A percentile compares a stretch with the other conserved stretches of the same genome.
Evolutionary conservation across 2,329 filamentous ascomycete genomes (phyloP).

Genomic region (Tothia fuscella): DNA sequence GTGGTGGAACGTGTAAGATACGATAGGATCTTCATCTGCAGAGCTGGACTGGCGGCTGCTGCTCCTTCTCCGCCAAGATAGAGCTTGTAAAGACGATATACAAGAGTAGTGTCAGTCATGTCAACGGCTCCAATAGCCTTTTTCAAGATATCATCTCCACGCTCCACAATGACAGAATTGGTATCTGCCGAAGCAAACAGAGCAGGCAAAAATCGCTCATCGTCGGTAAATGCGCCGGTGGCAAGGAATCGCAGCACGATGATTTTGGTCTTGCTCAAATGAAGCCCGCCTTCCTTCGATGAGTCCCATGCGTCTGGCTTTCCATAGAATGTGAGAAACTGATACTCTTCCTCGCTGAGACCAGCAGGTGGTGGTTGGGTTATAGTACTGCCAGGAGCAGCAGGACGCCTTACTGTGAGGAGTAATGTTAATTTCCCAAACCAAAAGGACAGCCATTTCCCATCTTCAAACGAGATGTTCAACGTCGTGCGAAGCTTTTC

Average conservation of each 20-base stretch:
- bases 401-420: constrained; percentile 26
- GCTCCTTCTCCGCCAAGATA: constrained; percentile 50
- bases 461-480: constrained; percentile 58
- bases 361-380: constrained; percentile 51
- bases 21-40: constrained; percentile 65
- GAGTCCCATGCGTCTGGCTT: constrained; percentile 61
- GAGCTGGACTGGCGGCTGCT: constrained; percentile 31
- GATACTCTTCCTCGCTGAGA: constrained; percentile 52
- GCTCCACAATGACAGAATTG: constrained; percentile 67
- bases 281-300: constrained; percentile 46
- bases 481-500: constrained; percentile 51
- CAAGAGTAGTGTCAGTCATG: constrained; percentile 54
- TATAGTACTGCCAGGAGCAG: constrained; percentile 29
- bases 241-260: constrained; percentile 60
- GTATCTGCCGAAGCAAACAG: constrained; percentile 72
- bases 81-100: constrained; percentile 56
- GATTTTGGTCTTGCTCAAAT: constrained; percentile 57
- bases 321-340: constrained; percentile 54
- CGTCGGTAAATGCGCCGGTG: constrained; percentile 74
- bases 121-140: constrained; percentile 54
- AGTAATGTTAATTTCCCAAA: constrained; percentile 68
- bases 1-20: constrained; percentile 2
- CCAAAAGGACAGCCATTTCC: constrained; percentile 59
- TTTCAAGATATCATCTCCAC: constrained; percentile 85
- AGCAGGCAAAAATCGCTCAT: constrained; percentile 72